Conservation (phyloP, 2,329 filamentous ascomycete genomes). For the Colletotrichum cuscutae region DNA sequence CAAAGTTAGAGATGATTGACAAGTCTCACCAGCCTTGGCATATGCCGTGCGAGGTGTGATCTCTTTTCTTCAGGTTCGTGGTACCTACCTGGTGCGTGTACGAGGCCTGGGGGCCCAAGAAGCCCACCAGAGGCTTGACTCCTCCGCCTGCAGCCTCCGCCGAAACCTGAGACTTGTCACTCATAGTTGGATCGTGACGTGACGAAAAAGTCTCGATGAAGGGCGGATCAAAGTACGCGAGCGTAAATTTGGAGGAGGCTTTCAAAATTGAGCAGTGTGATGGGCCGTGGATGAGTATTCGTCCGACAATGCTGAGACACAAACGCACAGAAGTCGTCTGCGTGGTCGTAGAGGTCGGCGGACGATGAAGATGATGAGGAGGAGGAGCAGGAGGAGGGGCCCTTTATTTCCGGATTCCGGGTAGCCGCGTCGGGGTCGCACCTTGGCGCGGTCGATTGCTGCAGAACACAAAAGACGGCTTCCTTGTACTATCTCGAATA, state of each 20-base stretch:
- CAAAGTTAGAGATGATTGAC: slow-evolving; percentile 35
- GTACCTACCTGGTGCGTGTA: slow-evolving; percentile 66
- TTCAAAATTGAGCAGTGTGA: not conserved
- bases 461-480: slow-evolving; percentile 2
- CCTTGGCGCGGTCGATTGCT: slow-evolving; percentile 16
- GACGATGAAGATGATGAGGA: not conserved
- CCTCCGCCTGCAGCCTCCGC: slow-evolving; percentile 4
- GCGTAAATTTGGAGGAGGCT: not conserved
- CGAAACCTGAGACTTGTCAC: slow-evolving; percentile 22
- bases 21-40: not conserved
- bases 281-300: not conserved
- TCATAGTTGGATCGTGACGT: slow-evolving; percentile 5
- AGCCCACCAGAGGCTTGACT: slow-evolving; percentile 53
- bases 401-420: slow-evolving; percentile 24
- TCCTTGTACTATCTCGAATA: slow-evolving; percentile 14
- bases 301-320: not conserved
- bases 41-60: slow-evolving; percentile 4
- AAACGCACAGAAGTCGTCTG: not conserved
- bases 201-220: not conserved
- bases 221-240: not conserved
- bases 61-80: slow-evolving; percentile 14
- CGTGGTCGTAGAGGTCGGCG: slow-evolving; percentile 2
- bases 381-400: not conserved
- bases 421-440: slow-evolving; percentile 24
- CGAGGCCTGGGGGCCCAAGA: slow-evolving; percentile 60